Conservation (phyloP, 2,329 filamentous ascomycete species). For the Xylaria sp. region DNA sequence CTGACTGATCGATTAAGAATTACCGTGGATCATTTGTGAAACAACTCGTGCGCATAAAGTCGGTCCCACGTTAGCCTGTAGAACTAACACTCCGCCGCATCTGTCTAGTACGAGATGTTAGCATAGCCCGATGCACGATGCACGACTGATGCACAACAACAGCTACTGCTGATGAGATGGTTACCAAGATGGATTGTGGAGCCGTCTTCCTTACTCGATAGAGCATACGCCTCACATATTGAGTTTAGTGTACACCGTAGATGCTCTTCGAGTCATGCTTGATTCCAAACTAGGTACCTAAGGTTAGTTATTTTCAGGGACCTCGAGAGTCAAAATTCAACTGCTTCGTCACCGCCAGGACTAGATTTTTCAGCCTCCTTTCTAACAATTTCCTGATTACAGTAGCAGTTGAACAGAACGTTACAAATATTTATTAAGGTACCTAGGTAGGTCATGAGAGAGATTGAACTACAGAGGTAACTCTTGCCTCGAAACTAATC, state of each 20-base stretch:
- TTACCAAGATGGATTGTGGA: conserved; percentile 28
- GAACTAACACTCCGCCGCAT: neutral
- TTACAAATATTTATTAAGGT: neutral
- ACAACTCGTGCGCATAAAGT: neutral
- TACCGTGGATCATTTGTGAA: conserved; percentile 11
- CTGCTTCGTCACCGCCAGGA: neutral
- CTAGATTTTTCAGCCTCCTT: neutral
- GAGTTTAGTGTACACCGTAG: neutral
- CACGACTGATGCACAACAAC: no score
- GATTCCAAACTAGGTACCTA: neutral
- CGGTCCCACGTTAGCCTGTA: conserved; percentile 9
- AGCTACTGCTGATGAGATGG: conserved; percentile 32
- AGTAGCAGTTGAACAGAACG: neutral
- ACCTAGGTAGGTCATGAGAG: no score
- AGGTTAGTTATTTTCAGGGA: conserved; percentile 2
- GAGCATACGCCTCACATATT: neutral
- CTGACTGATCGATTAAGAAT: conserved; percentile 36
- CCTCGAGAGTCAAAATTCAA: neutral
- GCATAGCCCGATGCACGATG: neutral
- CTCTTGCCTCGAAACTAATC: conserved; percentile 18
- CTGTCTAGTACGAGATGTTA: neutral
- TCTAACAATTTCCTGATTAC: no score
- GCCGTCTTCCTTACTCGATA: neutral
- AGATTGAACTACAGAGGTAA: neutral
- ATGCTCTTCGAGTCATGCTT: conserved; percentile 8